A percentile compares a stretch with the other conserved stretches of the same genome.
Evolutionary conservation across 148 eudicot genomes (phyloP).

Genomic region (Suaeda aralocaspica): DNA sequence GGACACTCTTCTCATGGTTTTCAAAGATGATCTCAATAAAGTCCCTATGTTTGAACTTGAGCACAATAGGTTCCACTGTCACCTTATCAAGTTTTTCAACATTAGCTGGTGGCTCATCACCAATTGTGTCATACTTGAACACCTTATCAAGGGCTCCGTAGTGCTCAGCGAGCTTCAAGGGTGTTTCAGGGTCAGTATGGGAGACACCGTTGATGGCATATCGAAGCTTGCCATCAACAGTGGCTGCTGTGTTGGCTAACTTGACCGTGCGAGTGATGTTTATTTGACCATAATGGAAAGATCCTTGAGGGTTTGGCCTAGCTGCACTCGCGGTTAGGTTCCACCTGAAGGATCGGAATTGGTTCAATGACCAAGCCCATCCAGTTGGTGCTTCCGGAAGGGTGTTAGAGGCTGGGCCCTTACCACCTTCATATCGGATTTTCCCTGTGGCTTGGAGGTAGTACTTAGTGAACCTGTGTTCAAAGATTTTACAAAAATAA

Average conservation of each 20-base stretch:
- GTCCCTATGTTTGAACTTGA: conserved; percentile 44
- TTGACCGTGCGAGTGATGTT: conserved; percentile 48
- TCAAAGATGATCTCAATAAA: conserved; percentile 50
- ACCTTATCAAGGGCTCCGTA: conserved; percentile 31
- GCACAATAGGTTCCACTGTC: conserved; percentile 35
- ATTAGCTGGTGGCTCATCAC: conserved; percentile 32
- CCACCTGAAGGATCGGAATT: conserved; percentile 61
- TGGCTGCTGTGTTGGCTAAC: conserved; percentile 29
- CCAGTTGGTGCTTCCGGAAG: conserved; percentile 53
- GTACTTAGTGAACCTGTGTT: conserved; percentile 36
- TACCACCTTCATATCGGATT: conserved; percentile 35
- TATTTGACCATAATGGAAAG: conserved; percentile 50
- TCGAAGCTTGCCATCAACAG: conserved; percentile 43
- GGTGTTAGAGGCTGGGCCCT: conserved; percentile 37
- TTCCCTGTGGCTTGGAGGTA: conserved; percentile 44
- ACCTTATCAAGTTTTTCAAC: conserved; percentile 27
- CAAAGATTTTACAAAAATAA: neutral
- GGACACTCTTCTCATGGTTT: conserved; percentile 50
- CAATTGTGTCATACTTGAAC: conserved; percentile 40
- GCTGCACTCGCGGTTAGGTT: conserved; percentile 68
- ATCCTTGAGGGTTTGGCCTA: conserved; percentile 73
- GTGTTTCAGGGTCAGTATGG: conserved; percentile 39
- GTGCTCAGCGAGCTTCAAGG: conserved; percentile 47
- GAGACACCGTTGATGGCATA: conserved; percentile 54
- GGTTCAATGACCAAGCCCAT: conserved; percentile 60